Conservation (phyloP, 805 yeast genomes). For the Lipomyces yamadae region DNA sequence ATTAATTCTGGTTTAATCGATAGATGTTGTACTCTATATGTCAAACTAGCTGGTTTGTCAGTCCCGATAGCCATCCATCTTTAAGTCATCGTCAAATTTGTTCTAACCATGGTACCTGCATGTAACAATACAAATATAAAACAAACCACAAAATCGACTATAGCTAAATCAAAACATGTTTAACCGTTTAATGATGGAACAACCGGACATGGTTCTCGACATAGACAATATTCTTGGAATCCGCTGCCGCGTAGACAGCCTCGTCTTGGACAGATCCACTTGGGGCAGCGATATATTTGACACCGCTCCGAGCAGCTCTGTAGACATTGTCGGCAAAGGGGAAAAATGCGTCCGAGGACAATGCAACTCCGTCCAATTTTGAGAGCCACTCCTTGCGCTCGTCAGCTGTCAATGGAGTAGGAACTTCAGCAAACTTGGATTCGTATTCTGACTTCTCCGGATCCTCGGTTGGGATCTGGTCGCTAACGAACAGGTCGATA, state of each 20-base stretch:
- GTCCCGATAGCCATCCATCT: background rate
- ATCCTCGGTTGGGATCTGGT: constrained; percentile 86
- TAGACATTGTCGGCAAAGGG: constrained; percentile 99
- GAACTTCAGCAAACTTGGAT: constrained; percentile 81
- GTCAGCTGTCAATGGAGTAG: constrained; percentile 76
- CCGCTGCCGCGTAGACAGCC: constrained; percentile 95
- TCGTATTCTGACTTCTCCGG: constrained; percentile 94
- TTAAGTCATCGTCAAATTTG: background rate
- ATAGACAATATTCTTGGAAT: constrained; percentile 84
- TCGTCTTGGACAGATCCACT: constrained; percentile 97
- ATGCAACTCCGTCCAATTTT: constrained; percentile 82
- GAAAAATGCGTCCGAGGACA: constrained; percentile 98
- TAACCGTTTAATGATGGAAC: constrained; percentile 85
- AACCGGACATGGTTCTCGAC: constrained; percentile 96
- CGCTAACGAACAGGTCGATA: constrained; percentile 89
- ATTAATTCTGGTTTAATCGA: background rate
- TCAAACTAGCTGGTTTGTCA: background rate
- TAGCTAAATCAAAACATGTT: background rate
- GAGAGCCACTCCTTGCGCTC: constrained; percentile 89
- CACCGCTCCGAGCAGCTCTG: constrained; percentile 97
- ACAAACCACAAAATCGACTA: constrained; percentile 6
- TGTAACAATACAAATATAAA: background rate
- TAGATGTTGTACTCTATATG: constrained; percentile 1
- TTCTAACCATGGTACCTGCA: background rate
- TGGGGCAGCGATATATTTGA: constrained; percentile 94